Percentiles rank a stretch among this genome's conserved stretches.
Evolutionary conservation across 2,329 filamentous ascomycete genomes (phyloP).

Genomic region (Monosporascus cannonballus): DNA sequence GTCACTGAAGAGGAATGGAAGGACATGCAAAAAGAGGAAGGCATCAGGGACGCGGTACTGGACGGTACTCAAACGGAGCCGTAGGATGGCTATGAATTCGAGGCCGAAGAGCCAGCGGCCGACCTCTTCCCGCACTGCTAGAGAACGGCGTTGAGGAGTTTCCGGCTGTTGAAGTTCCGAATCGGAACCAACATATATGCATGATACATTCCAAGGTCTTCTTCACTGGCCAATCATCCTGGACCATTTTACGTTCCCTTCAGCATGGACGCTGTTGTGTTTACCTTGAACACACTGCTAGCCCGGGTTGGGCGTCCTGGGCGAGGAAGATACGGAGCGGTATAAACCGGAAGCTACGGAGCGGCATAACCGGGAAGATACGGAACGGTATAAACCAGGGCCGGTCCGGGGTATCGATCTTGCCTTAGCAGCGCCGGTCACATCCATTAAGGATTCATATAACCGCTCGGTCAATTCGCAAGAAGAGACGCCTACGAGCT

Average conservation of each 20-base stretch:
- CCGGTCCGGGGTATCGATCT: neutral
- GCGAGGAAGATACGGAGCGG: neutral
- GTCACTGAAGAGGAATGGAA: slow-evolving; percentile 39
- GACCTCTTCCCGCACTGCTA: neutral
- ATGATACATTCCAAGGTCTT: neutral
- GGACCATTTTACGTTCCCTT: neutral
- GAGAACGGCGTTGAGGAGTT: too few relatives aligned
- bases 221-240: neutral
- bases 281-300: neutral
- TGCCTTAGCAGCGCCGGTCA: neutral
- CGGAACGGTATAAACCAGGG: neutral
- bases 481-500: too few relatives aligned
- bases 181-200: too few relatives aligned
- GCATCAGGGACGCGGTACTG: slow-evolving; percentile 1
- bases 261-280: neutral
- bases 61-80: neutral
- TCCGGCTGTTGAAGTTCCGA: too few relatives aligned
- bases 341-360: neutral
- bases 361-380: neutral
- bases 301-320: neutral
- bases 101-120: neutral
- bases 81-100: neutral
- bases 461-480: neutral
- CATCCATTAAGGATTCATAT: neutral
- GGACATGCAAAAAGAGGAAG: slow-evolving; percentile 23